Base-by-base conservation (phyloP, 2,329 filamentous ascomycete genomes). In the Fusarium duplospermum region DNA sequence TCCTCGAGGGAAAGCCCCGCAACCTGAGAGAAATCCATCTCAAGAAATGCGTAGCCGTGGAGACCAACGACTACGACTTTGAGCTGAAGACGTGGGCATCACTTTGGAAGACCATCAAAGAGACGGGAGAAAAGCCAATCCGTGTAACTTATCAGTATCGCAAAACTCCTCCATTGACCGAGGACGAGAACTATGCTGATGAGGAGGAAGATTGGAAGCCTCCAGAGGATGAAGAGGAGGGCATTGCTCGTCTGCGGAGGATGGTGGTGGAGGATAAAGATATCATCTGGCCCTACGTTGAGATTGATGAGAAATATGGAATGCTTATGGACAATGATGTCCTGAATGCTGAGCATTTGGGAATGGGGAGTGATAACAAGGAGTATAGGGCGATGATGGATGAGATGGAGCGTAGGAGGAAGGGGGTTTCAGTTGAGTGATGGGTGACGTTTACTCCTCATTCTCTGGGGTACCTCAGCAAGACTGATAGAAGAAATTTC, bases 201-300 rank as follows among this genome's bases (percentile, higher is more conserved):
- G 38, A 18, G 7, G 42, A 36, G 1, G 40, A 40, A 2, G 33
- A 16, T 6, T 66, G 40, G 18, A 6, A 18, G 0, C 50, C 42
- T 2, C 22, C 40, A 2, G 65, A 69, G 18, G 35, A 52, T 3
- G 36, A 36, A 5, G 47, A 31, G n/a, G 13, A 62, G 1, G 36
- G 27, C 9, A 52, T 52, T 13, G 24, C 18, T n/a, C 52, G 5
- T 0, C n/a, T 67, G 20, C 31, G 65, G 1, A 47, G 14, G 24
- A 62, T 16, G 6, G 5, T 45, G 0, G 33, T 35, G 0, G 52
- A 63, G 9, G 36, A 60, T 5, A 16, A 47, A 3, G 42, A 50
- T 2, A 33, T 52, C 20, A 50, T 66, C 1, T 72, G 66, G 69
- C 70, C 66, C 1, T 70, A 72, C 22, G 66, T 11, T 0, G 18